Base-by-base conservation (phyloP, 164 flowering plant genomes). In the Nymphaea colorata region DNA sequence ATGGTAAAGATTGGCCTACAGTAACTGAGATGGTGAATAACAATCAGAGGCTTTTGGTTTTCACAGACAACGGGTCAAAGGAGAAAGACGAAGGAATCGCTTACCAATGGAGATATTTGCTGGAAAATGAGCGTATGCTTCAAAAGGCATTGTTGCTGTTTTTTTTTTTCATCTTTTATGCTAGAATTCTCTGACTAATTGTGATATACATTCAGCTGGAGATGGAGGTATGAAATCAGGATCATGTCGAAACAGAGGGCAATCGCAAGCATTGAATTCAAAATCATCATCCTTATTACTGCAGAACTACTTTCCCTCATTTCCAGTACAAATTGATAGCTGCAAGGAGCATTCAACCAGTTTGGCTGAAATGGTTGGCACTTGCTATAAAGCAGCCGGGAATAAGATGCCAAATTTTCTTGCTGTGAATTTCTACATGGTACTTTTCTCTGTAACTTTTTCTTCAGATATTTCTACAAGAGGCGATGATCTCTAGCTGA, bases 391-490 rank as follows among this genome's bases (percentile, higher is more conserved):
- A 79, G 82, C 98, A 47, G 85, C 96, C 59, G 96, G 91, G 42
- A 87, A 84, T 75, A 41, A 41, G 78, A 75, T 95, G 90, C 98
- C 99, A 11, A 95, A 92, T 78, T 95, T 90, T 72, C 53, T 95
- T 57, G 99, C 97, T 0, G 96, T 95, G 68, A 90, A 95, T 77
- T 95, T 86, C 69, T 95, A 95, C 88, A 89, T 90, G 99, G 99
- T 95, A 92, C 43, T 61, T 43, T 36, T 8, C 64, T 8, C n/a
- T 61, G 64, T 5, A 61, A 6, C 4, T 8, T 61, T 17, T 36
- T 8, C 41, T 61, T 17, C 16, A 61, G 4, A 61, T 17, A 4
- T n/a, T 61, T 8, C 64, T 4, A 61, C 3, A 3, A 25, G 36
- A 25, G 36, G 36, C 36, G 36, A 25, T 25, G 36, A 25, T 25